These are phyloP conservation scores for Podaxis mareebaensis DNA, from an alignment of 768 basidiomycete species.

Conservation along the genomic window DNA sequence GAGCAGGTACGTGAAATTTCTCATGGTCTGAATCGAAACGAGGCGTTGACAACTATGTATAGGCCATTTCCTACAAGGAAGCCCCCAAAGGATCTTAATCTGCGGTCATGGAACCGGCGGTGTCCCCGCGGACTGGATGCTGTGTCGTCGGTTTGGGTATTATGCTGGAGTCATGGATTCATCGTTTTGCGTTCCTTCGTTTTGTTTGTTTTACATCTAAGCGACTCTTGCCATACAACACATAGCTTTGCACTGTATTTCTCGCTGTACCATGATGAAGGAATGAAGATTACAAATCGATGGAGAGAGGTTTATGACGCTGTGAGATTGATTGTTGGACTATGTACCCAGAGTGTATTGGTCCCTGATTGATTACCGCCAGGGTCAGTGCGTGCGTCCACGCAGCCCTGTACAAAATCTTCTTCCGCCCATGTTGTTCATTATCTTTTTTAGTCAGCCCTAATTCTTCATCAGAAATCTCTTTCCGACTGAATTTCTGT, in stretches of 20 bases:
- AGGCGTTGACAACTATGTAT: constrained; percentile 1
- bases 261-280: constrained; percentile 14
- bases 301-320: background rate
- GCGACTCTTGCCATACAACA: constrained; percentile 5
- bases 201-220: constrained; percentile 11
- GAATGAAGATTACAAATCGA: background rate
- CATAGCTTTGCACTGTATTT: constrained; percentile 14
- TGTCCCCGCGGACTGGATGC: constrained; percentile 63
- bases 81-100: constrained; percentile 63
- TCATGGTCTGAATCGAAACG: background rate
- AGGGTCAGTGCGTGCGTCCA: too few species aligned
- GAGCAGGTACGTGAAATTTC: constrained; percentile 58
- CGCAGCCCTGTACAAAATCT: background rate
- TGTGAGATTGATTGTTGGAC: background rate
- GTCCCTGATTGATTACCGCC: background rate
- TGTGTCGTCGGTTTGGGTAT: constrained; percentile 64
- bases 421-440: background rate
- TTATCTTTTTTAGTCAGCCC: background rate
- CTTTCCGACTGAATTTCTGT: too few species aligned
- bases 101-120: constrained; percentile 52
- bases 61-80: constrained; percentile 88
- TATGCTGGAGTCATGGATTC: background rate
- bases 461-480: too few species aligned
- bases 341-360: background rate
- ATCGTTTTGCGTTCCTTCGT: constrained; percentile 12